Evolutionary conservation across 257 asterid species (phyloP), one percentile per base, ranked within the genome.

Genomic region (Penstemon eatonii): DNA sequence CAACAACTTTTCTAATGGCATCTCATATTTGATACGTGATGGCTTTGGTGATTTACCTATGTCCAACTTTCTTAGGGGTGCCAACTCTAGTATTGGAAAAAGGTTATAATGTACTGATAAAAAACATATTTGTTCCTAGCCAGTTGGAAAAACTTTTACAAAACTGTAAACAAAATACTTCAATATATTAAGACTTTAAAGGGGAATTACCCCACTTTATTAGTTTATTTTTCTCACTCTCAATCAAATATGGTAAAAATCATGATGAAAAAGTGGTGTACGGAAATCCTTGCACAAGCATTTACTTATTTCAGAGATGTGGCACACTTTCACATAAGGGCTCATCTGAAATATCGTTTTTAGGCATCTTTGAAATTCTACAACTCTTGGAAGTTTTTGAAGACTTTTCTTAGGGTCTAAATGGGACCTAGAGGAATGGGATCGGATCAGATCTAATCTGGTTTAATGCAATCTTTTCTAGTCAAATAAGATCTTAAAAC

Each of bases 401-500:
- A 45, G 40, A 44, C 40, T 43, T 63, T 58, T 54, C 66, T 7
- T 41, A 57, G 57, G 52, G 66, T 18, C 61, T 15, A 19, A 53
- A 37, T 8, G 25, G 56, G 64, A 63, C 52, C 51, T 51, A 63
- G 41, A 51, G 44, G 51, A 41, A 66, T n/a, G 52, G 11, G 50
- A 55, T 53, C 4, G 18, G 12, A 44, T 39, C 13, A 58, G 58
- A 45, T 56, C 5, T 12, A 60, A 11, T 43, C 63, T 60, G 43
- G 15, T 15, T 40, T 37, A 19, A 25, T 8, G 37, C 54, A 4
- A 68, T 50, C 43, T 66, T 45, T 47, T 58, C 59, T 39, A 65
- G 52, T 47, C 47, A 9, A 56, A 46, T 44, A 51, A 65, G 65
- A 64, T 65, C 43, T 65, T 3, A 52, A 49, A 42, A 63, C 54